phyloP scores from a whole-genome alignment of 1,284 basidiomycete genomes.

The Rhodotorula sp. region DNA sequence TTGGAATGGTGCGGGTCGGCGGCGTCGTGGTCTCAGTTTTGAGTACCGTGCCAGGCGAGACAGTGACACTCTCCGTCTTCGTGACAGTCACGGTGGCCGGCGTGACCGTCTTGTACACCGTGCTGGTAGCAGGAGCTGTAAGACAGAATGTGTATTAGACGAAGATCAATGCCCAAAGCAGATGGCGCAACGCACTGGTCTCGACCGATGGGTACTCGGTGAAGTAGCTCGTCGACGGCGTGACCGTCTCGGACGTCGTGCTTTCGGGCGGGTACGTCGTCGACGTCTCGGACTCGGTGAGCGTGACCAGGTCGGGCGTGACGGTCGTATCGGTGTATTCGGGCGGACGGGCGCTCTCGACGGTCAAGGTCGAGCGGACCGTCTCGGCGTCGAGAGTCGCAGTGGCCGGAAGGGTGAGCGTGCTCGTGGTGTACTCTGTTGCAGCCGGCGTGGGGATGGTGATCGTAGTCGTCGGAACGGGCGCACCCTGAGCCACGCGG shows the following conservation, averaged over 20 bases:
- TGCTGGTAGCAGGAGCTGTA: neutral
- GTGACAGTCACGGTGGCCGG: neutral
- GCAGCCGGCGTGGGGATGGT: neutral
- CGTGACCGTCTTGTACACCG: neutral
- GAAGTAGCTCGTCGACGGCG: neutral
- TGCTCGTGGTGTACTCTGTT: neutral
- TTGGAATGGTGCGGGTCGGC: neutral
- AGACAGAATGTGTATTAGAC: no score
- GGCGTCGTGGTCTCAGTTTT: neutral
- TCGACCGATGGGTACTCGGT: neutral
- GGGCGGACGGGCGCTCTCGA: neutral
- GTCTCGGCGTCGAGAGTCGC: neutral
- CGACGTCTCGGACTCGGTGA: neutral
- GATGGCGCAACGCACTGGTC: neutral
- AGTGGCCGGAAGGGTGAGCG: neutral
- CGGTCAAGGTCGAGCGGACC: neutral
- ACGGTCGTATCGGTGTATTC: neutral
- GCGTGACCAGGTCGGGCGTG: neutral
- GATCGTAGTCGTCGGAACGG: neutral
- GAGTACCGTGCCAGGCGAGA: neutral
- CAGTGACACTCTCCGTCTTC: neutral
- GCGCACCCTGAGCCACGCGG: neutral
- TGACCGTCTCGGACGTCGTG: neutral
- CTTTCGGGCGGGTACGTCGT: slow-evolving; percentile 1
- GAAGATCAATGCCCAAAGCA: no score